Evolutionary conservation across 768 basidiomycete species (phyloP), one percentile per base, ranked within the genome.

Genomic region (Lentinula boryana): DNA sequence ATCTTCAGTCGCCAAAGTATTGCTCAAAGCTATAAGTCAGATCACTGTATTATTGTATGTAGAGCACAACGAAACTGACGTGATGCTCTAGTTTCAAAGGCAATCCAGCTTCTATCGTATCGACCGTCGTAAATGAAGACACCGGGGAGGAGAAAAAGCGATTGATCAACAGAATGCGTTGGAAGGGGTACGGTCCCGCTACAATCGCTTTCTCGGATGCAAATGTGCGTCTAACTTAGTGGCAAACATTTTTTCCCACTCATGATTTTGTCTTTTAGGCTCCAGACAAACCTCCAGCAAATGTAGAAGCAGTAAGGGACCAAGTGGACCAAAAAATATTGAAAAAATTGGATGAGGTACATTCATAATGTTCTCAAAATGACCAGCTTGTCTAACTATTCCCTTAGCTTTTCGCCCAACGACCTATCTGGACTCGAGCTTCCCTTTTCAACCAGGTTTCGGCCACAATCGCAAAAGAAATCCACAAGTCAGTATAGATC

Each of bases 391-490:
- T 43, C 2, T n/a, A 12, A 31, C 18, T 36, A 15, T 41, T 9
- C 27, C 48, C 18, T n/a, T 54, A 95, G 91, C 71, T 86, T 21
- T 88, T 98, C 61, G 74, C 76, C 51, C 76, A 86, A 60, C 82
- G 96, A 27, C 93, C 95, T 0, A 76, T 96, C 8, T 98, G 95
- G 95, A 91, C 92, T 1, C 83, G 95, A n/a, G 79, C 82, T 63
- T 89, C 91, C 0, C 75, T 98, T 6, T 82, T 93, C 64, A 95
- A 91, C 64, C 93, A 94, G 67, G 85, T 97, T 61, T 75, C 82
- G 6, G 73, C 81, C 1, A 71, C 78, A 1, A 91, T 95, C 66
- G 76, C 84, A 13, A 80, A 88, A 53, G 84, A 89, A 62, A 82
- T 95, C 27, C 76, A 85, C 64, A 91, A 91, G 95, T 95, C 65